Evolutionary conservation across 2,329 filamentous ascomycete species (phyloP), one percentile per base, ranked within the genome.

Genomic region (Cercospora sp.): DNA sequence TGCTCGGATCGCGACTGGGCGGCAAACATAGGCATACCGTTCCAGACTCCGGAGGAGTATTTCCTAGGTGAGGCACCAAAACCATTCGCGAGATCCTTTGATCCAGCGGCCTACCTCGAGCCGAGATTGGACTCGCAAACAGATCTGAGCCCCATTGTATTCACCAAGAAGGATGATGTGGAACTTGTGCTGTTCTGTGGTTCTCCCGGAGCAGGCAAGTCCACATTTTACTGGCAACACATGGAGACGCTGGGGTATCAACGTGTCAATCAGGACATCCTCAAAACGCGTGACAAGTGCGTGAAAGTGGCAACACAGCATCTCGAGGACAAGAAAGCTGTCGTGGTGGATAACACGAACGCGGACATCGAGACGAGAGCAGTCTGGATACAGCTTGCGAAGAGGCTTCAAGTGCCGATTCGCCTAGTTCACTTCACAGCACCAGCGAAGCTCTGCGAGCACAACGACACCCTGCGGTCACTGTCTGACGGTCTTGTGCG

Each of bases 291-390:
- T 66, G 85, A 87, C 60, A 88, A 84, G 78, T 89, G 87, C 78
- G 80, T 97, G 68, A 91, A 92, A 79, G 87, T 86, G 26, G 93
- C 94, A 13, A 84, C 83, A 60, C 86, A 91, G 57, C 80, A 87
- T 58, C 82, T 98, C 51, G 79, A 84, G 48, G 89, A 90, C 1
- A 33, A 33, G 13, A 84, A 84, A 23, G 91, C 91, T 2, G 88
- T 97, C 3, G 92, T 86, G 28, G 86, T 98, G 68, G 95, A 99
- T 80, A 98, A 97, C 79, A 98, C 95, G n/a, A 99, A 99, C 78
- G 88, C 94, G 31, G 91, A 97, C 80, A 78, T 84, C 10, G 90
- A 92, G 63, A 92, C 90, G 26, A 87, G 95, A 71, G 85, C 86
- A n/a, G 82, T 91, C 68, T 98, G 94, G 94, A 80, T 92, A 33